phyloP scores from a whole-genome alignment of 306 rosid species.

The Astragalus glycyphyllos region DNA sequence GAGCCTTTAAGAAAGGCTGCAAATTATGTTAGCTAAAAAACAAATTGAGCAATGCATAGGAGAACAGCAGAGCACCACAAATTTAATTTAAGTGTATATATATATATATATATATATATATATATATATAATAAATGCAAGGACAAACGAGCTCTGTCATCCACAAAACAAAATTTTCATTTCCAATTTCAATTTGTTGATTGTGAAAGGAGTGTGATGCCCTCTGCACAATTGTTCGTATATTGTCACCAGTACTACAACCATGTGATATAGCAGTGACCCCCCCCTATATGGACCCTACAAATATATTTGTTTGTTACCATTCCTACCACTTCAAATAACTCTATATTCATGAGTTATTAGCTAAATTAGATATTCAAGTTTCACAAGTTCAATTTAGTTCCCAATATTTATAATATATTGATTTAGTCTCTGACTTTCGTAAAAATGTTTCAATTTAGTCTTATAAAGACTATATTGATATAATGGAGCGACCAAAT shows the following conservation, averaged over 20 bases:
- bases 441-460: too few relatives aligned
- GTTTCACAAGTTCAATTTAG: too few relatives aligned
- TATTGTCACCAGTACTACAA: slow-evolving; percentile 39
- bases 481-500: too few relatives aligned
- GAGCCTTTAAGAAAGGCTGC: slow-evolving; percentile 42
- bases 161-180: slow-evolving; percentile 11
- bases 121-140: not conserved
- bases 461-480: too few relatives aligned
- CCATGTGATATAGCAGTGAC: slow-evolving; percentile 54
- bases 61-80: not conserved
- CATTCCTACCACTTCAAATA: not conserved
- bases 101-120: too few relatives aligned
- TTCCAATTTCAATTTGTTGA: slow-evolving; percentile 39
- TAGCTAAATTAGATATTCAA: too few relatives aligned
- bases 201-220: slow-evolving; percentile 47
- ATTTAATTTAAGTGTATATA: slow-evolving; percentile 15
- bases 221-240: slow-evolving; percentile 39
- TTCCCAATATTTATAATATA: too few relatives aligned
- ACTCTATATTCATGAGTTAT: too few relatives aligned
- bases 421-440: too few relatives aligned
- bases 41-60: slow-evolving; percentile 32
- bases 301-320: slow-evolving; percentile 16
- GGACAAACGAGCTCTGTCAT: slow-evolving; percentile 43
- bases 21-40: slow-evolving; percentile 31
- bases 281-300: slow-evolving; percentile 49